Evolutionary conservation across 139 green algal genomes (phyloP).

Genomic region (Dunaliella primolecta): DNA sequence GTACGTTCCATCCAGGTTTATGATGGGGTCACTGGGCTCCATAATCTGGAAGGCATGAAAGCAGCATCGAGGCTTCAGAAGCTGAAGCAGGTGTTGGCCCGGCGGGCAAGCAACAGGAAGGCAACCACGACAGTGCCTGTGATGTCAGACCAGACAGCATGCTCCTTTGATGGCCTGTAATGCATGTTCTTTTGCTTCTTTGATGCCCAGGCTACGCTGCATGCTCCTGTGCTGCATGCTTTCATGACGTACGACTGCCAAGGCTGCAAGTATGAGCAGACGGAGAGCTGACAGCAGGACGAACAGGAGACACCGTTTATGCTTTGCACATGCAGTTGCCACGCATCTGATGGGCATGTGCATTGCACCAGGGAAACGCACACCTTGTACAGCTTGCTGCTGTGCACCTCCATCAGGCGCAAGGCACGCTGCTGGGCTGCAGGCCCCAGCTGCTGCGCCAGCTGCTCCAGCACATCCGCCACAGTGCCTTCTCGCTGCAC

Average conservation of each 20-base stretch:
- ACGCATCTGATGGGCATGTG: too few species aligned
- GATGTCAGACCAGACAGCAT: background rate
- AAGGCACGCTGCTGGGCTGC: constrained; percentile 47
- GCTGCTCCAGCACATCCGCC: constrained; percentile 64
- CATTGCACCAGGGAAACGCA: too few species aligned
- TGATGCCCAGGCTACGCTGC: too few species aligned
- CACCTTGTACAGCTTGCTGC: constrained; percentile 80
- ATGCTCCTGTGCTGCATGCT: too few species aligned
- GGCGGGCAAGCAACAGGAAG: background rate
- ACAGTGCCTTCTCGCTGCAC: constrained; percentile 63
- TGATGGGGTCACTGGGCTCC: constrained; percentile 48
- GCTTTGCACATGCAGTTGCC: too few species aligned
- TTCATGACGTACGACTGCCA: too few species aligned
- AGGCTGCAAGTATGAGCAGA: too few species aligned
- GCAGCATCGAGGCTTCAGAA: background rate
- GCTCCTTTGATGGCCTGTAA: too few species aligned
- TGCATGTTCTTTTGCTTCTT: too few species aligned
- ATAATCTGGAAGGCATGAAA: constrained; percentile 40
- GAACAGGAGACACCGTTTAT: too few species aligned
- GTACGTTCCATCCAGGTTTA: constrained; percentile 74
- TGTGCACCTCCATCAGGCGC: constrained; percentile 82
- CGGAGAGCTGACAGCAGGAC: too few species aligned
- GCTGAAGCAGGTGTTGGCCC: background rate
- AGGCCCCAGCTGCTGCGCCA: constrained; percentile 47
- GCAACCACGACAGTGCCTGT: background rate